Percentiles rank a stretch among this genome's conserved stretches.
Evolutionary conservation across 2,329 filamentous ascomycete genomes (phyloP).

Genomic region (Elsinoe arachidis): DNA sequence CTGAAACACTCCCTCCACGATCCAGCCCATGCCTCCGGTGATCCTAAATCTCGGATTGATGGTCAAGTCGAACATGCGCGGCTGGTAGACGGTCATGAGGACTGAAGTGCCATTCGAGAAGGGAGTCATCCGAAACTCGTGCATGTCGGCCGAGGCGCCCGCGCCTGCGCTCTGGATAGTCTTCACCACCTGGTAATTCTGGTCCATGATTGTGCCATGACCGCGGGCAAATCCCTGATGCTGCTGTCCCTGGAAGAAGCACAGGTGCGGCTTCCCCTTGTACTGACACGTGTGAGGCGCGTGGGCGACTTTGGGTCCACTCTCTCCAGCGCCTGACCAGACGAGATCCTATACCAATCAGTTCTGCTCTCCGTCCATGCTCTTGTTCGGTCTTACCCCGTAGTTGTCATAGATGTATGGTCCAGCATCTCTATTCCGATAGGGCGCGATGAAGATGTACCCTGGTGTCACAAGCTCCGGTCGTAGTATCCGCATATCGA

Average conservation of each 20-base stretch:
- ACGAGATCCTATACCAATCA: constrained; percentile 33
- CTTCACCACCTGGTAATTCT: constrained; percentile 40
- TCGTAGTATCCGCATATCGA: constrained; percentile 26
- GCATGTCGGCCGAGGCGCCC: constrained; percentile 42
- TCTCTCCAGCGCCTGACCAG: constrained; percentile 42
- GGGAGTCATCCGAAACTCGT: constrained; percentile 43
- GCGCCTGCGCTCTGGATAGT: constrained; percentile 35
- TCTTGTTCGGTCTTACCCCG: constrained; percentile 29
- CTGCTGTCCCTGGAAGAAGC: constrained; percentile 45
- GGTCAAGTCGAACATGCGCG: constrained; percentile 39
- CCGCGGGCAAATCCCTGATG: constrained; percentile 45
- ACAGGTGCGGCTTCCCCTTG: constrained; percentile 41
- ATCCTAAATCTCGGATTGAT: constrained; percentile 29
- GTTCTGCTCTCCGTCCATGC: constrained; percentile 18
- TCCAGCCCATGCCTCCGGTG: constrained; percentile 39
- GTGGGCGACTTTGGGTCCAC: constrained; percentile 42
- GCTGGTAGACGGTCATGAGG: constrained; percentile 32
- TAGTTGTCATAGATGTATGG: constrained; percentile 46
- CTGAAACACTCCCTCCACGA: constrained; percentile 46
- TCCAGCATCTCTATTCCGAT: constrained; percentile 40
- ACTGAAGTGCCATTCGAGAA: constrained; percentile 33
- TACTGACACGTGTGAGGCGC: constrained; percentile 42
- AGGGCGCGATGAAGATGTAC: constrained; percentile 45
- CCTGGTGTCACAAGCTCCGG: constrained; percentile 35
- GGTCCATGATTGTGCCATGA: constrained; percentile 46